phyloP scores from a whole-genome alignment of 1,284 basidiomycete genomes.

The Moesziomyces globuligerus region DNA sequence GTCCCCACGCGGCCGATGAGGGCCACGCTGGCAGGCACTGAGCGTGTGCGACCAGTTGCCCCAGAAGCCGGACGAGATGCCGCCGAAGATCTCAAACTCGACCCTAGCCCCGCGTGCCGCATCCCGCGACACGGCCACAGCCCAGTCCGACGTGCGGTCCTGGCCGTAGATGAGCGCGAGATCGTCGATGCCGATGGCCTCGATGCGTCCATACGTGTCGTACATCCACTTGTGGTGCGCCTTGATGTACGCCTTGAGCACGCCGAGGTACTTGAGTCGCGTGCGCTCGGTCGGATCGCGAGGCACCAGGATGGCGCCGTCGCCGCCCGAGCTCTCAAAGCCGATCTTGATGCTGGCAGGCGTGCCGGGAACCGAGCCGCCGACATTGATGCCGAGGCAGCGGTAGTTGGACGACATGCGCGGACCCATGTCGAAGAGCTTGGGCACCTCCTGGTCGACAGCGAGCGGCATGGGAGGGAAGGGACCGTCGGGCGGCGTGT shows the following conservation, averaged over 20 bases:
- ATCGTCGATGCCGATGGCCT: slow-evolving; percentile 52
- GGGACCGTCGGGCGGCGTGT: slow-evolving; percentile 41
- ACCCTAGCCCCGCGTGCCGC: slow-evolving; percentile 42
- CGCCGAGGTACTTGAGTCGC: slow-evolving; percentile 49
- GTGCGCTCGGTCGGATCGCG: slow-evolving; percentile 54
- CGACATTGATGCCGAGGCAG: slow-evolving; percentile 39
- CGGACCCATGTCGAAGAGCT: slow-evolving; percentile 55
- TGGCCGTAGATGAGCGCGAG: slow-evolving; percentile 50
- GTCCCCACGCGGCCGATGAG: slow-evolving; percentile 29
- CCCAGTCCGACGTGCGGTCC: slow-evolving; percentile 58
- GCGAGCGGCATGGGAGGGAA: slow-evolving; percentile 51
- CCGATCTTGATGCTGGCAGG: slow-evolving; percentile 45
- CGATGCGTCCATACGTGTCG: slow-evolving; percentile 49
- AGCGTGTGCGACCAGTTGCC: slow-evolving; percentile 51
- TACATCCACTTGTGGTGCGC: slow-evolving; percentile 52
- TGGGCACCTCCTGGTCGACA: slow-evolving; percentile 44
- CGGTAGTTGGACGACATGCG: slow-evolving; percentile 50
- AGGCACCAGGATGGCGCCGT: slow-evolving; percentile 54
- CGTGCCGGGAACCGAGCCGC: slow-evolving; percentile 31
- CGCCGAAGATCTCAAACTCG: slow-evolving; percentile 55
- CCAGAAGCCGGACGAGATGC: slow-evolving; percentile 40
- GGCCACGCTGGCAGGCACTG: slow-evolving; percentile 50
- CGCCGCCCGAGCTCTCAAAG: slow-evolving; percentile 54
- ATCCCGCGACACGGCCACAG: slow-evolving; percentile 49
- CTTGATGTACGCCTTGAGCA: slow-evolving; percentile 55